These are phyloP conservation scores for Rosa chinensis DNA, from an alignment of 306 rosid species.

Conservation along the genomic window DNA sequence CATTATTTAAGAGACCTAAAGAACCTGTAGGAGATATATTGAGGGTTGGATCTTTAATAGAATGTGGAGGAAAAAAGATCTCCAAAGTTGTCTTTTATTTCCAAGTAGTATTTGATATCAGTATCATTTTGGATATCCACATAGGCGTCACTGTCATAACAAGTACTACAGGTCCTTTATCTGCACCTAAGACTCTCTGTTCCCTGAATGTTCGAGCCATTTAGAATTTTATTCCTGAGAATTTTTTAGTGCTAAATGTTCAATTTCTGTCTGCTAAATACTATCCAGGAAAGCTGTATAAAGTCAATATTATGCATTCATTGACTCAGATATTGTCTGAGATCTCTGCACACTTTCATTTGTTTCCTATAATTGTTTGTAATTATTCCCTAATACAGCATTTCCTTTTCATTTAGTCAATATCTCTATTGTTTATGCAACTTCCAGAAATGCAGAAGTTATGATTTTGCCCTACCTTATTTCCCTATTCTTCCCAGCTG, in stretches of 20 bases:
- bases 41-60: not conserved
- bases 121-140: not conserved
- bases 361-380: not conserved
- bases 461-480: not conserved
- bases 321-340: not conserved
- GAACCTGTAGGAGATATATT: not conserved
- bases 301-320: not conserved
- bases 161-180: not conserved
- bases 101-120: not conserved
- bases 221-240: not conserved
- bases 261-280: not conserved
- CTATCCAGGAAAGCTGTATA: not conserved
- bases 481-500: slow-evolving; percentile 49
- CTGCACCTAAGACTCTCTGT: not conserved
- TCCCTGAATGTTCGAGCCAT: not conserved
- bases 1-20: not conserved
- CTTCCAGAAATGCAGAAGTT: not conserved
- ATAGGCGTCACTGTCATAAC: not conserved
- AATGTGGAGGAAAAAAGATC: not conserved
- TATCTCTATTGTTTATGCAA: not conserved
- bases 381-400: not conserved
- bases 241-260: not conserved
- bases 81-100: slow-evolving; percentile 4
- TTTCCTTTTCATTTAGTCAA: not conserved
- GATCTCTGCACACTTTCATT: not conserved